Conservation (phyloP, 202 grass and related monocot species). For the Cymbopogon flexuosus region DNA sequence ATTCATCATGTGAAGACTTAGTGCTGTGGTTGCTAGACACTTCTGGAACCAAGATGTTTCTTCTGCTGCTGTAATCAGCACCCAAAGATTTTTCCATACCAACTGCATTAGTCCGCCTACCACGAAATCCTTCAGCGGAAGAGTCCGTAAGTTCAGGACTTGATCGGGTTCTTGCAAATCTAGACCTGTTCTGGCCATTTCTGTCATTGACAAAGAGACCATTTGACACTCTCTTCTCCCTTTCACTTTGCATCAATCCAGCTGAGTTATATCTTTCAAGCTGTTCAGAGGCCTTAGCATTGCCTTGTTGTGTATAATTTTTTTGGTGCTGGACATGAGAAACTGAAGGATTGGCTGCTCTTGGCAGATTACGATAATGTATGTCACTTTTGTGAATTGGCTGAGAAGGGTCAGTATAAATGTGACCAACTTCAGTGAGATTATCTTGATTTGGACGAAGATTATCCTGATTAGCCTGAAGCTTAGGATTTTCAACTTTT, state of each 20-base stretch:
- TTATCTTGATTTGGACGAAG: slow-evolving; percentile 34
- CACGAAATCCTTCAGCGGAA: slow-evolving; percentile 54
- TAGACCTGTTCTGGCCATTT: slow-evolving; percentile 50
- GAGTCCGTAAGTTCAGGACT: slow-evolving; percentile 76
- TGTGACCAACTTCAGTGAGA: slow-evolving; percentile 40
- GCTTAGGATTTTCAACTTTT: slow-evolving; percentile 39
- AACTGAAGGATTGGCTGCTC: slow-evolving; percentile 37
- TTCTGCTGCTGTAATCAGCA: slow-evolving; percentile 50
- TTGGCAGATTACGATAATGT: slow-evolving; percentile 29
- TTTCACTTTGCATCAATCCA: slow-evolving; percentile 51
- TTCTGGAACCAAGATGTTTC: slow-evolving; percentile 50
- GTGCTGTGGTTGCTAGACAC: slow-evolving; percentile 45
- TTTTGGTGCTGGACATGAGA: slow-evolving; percentile 46
- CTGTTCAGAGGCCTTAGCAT: slow-evolving; percentile 41
- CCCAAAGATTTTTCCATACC: slow-evolving; percentile 40
- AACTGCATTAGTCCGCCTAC: slow-evolving; percentile 38
- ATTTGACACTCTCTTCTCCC: slow-evolving; percentile 52
- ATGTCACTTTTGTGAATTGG: slow-evolving; percentile 30
- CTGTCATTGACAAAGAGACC: slow-evolving; percentile 32
- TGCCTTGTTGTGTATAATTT: slow-evolving; percentile 34
- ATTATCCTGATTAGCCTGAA: slow-evolving; percentile 35
- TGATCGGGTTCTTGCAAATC: slow-evolving; percentile 75
- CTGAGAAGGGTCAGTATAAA: slow-evolving; percentile 37
- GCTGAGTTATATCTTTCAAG: slow-evolving; percentile 56
- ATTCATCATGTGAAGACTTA: slow-evolving; percentile 58